Conservation (phyloP, 2,329 filamentous ascomycete genomes). For the Grosmannia penicillata region DNA sequence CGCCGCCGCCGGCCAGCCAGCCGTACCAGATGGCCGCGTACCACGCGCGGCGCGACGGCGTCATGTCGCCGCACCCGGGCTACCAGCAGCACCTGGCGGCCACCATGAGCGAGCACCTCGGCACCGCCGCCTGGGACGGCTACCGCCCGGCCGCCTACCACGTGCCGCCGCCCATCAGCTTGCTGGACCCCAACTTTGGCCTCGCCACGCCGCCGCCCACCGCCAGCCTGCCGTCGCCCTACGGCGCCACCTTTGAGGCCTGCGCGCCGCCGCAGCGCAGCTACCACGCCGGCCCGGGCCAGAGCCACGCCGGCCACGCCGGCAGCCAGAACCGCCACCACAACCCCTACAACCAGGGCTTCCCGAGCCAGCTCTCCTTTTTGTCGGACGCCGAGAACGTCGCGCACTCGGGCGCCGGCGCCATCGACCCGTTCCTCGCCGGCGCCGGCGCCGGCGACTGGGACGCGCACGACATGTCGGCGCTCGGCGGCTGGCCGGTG, state of each 20-base stretch:
- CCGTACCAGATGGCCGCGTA: slow-evolving; percentile 5
- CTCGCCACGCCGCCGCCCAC: slow-evolving; percentile 43
- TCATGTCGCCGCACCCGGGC: slow-evolving; percentile 38
- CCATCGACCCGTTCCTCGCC: slow-evolving; percentile 15
- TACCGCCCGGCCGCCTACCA: slow-evolving; percentile 3
- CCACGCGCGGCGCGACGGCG: slow-evolving; percentile 20
- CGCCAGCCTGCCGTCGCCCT: slow-evolving; percentile 32
- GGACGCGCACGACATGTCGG: slow-evolving; percentile 11
- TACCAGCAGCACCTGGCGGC: slow-evolving; percentile 37
- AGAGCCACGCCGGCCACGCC: slow-evolving; percentile 2
- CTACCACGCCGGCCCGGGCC: slow-evolving; percentile 2
- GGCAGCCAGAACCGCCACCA: neutral
- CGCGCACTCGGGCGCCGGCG: slow-evolving; percentile 11
- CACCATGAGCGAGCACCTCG: slow-evolving; percentile 43
- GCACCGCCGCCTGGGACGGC: slow-evolving; percentile 11
- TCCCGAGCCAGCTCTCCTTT: slow-evolving; percentile 22
- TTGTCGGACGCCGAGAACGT: slow-evolving; percentile 14
- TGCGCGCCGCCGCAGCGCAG: neutral
- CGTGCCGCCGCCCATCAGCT: slow-evolving; percentile 14
- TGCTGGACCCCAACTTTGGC: slow-evolving; percentile 33
- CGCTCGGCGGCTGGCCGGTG: slow-evolving; percentile 6
- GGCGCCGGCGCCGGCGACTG: slow-evolving; percentile 6
- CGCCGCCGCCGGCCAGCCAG: neutral
- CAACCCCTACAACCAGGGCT: slow-evolving; percentile 7
- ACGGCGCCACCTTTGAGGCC: slow-evolving; percentile 9